Evolutionary conservation across 2,329 filamentous ascomycete genomes (phyloP), one percentile per base, ranked within the genome.

Genomic region (Arthrobotrys musiformis): DNA sequence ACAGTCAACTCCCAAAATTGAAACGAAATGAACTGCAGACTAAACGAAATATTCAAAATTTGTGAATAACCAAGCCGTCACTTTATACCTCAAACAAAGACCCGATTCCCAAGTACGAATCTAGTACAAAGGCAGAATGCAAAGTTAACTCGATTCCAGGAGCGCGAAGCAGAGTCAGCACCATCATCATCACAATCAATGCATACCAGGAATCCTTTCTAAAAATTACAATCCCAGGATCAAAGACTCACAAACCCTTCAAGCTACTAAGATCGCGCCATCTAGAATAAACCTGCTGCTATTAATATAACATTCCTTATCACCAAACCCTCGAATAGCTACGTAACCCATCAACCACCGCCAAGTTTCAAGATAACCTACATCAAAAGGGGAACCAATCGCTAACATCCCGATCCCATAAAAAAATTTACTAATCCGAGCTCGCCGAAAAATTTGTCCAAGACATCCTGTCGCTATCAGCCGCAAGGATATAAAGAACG

Each of bases 81-180:
- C 33, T 70, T 70, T 70, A 70, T 70, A 70, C 42, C 22, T 42
- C 30, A 19, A 56, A 24, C n/a, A n/a, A n/a, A n/a, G n/a, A n/a
- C n/a, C n/a, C n/a, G n/a, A n/a, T n/a, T n/a, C n/a, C n/a, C n/a
- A n/a, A n/a, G n/a, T n/a, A n/a, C n/a, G n/a, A n/a, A n/a, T n/a
- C n/a, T n/a, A n/a, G n/a, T n/a, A n/a, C n/a, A n/a, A 9, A 19
- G 22, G 2, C 7, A 22, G 22, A 2, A 22, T 46, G 22, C 17
- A 26, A 7, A 24, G 17, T 1, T n/a, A 17, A n/a, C n/a, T 19
- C 4, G 15, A 8, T 7, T 42, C 15, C 4, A 42, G n/a, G 40
- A 15, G 40, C 40, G 17, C 40, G 6, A 17, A 42, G n/a, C 19
- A 17, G n/a, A 42, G 40, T 58, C 54, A 37, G 33, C 54, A 26